Conservation (phyloP, 2,329 filamentous ascomycete genomes). For the Aspergillus hortae region DNA sequence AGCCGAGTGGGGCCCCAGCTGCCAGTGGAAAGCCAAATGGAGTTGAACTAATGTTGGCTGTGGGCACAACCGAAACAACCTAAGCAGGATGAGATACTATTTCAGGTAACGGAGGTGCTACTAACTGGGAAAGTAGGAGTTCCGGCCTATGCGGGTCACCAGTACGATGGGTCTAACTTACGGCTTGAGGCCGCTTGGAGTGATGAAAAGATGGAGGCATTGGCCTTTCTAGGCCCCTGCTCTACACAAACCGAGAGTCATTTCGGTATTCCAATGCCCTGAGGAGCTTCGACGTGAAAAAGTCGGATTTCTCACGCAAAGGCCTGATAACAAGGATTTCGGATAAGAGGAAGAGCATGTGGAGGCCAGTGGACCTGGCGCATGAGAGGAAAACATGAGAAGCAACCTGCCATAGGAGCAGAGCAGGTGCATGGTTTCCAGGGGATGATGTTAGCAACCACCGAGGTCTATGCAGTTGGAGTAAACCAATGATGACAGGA, state of each 20-base stretch:
- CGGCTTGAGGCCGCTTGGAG: not conserved
- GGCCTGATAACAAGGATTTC: not conserved
- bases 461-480: slow-evolving; percentile 1
- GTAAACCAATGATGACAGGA: slow-evolving; percentile 5
- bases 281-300: not conserved
- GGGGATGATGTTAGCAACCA: slow-evolving; percentile 4
- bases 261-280: not conserved
- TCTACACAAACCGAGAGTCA: not conserved
- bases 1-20: slow-evolving; percentile 17
- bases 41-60: slow-evolving; percentile 13
- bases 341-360: not conserved
- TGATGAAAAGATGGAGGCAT: slow-evolving; percentile 4
- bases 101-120: slow-evolving; percentile 18
- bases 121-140: slow-evolving; percentile 11
- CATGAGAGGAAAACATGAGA: not conserved
- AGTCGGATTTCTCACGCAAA: not conserved
- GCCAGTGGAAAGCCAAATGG: slow-evolving; percentile 14
- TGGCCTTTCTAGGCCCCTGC: not conserved
- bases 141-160: slow-evolving; percentile 11
- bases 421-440: not conserved
- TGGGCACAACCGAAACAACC: slow-evolving; percentile 21
- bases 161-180: not conserved
- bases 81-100: slow-evolving; percentile 19
- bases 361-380: slow-evolving; percentile 3
- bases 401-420: not conserved